A percentile compares a stretch with the other conserved stretches of the same genome.
Evolutionary conservation across 768 basidiomycete genomes (phyloP).

Genomic region (Goffeauzyma gilvescens): DNA sequence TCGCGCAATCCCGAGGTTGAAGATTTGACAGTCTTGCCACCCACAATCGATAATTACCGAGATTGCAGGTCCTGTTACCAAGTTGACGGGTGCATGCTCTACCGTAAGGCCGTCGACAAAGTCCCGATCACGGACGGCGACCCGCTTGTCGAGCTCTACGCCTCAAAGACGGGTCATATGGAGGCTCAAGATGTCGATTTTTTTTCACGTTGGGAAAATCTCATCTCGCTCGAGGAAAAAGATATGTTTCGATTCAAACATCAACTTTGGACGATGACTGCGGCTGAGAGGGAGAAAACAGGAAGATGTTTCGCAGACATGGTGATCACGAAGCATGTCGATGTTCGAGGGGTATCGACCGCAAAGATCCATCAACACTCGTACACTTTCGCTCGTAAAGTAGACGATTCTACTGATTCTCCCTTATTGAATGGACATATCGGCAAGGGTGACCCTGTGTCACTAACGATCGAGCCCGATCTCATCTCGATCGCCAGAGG

Average conservation of each 20-base stretch:
- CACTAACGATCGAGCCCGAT: conserved; percentile 67
- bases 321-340: conserved; percentile 40
- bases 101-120: conserved; percentile 63
- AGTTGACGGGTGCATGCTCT: conserved; percentile 79
- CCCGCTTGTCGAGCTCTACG: conserved; percentile 43
- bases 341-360: conserved; percentile 33
- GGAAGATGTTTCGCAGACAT: conserved; percentile 69
- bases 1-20: not conserved
- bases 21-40: conserved; percentile 48
- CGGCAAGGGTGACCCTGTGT: conserved; percentile 59
- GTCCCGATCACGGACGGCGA: conserved; percentile 37
- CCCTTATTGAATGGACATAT: conserved; percentile 62
- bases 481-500: conserved; percentile 70
- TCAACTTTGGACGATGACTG: conserved; percentile 83
- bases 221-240: conserved; percentile 70
- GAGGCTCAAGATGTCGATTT: conserved; percentile 49
- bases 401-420: conserved; percentile 6
- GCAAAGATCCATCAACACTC: conserved; percentile 58
- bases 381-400: conserved; percentile 44
- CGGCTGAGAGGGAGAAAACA: conserved; percentile 52
- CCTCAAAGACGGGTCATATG: conserved; percentile 62
- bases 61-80: conserved; percentile 64
- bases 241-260: conserved; percentile 66
- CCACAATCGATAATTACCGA: conserved; percentile 63
- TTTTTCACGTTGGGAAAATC: conserved; percentile 75